A percentile compares a stretch with the other conserved stretches of the same genome.
Evolutionary conservation across 345 rosid genomes (phyloP).

Genomic region (Arabidopsis thaliana): DNA sequence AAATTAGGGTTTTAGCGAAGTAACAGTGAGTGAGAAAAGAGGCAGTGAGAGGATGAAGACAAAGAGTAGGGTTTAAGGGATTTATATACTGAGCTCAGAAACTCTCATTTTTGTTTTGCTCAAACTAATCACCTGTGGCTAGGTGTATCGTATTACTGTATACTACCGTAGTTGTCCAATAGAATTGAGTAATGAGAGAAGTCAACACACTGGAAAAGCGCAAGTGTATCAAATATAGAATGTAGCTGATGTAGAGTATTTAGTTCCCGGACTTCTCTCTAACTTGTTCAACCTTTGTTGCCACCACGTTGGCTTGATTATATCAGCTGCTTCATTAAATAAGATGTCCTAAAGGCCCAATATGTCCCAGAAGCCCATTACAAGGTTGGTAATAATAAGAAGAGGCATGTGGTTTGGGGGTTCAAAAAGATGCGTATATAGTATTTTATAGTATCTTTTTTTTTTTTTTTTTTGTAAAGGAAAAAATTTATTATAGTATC

Average conservation of each 20-base stretch:
- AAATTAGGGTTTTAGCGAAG: slow-evolving; percentile 31
- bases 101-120: background rate
- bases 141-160: background rate
- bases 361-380: slow-evolving; percentile 4
- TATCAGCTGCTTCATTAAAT: background rate
- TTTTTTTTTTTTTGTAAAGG: no score
- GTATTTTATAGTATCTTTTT: no score
- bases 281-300: background rate
- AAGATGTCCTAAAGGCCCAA: slow-evolving; percentile 6
- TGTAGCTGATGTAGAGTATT: slow-evolving; percentile 5
- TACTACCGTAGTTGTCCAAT: background rate
- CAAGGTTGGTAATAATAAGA: background rate
- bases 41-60: slow-evolving; percentile 22
- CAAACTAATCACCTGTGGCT: background rate
- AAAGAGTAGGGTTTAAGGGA: slow-evolving; percentile 37
- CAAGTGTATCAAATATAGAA: background rate
- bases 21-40: slow-evolving; percentile 22
- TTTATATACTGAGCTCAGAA: slow-evolving; percentile 28
- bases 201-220: background rate
- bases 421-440: no score
- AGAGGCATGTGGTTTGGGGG: background rate
- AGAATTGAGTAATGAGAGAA: no score
- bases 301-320: background rate
- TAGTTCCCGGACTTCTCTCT: background rate
- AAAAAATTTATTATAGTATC: no score